These are phyloP conservation scores for Mrakia frigida DNA, from an alignment of 768 basidiomycete genomes.

Conservation along the genomic window DNA sequence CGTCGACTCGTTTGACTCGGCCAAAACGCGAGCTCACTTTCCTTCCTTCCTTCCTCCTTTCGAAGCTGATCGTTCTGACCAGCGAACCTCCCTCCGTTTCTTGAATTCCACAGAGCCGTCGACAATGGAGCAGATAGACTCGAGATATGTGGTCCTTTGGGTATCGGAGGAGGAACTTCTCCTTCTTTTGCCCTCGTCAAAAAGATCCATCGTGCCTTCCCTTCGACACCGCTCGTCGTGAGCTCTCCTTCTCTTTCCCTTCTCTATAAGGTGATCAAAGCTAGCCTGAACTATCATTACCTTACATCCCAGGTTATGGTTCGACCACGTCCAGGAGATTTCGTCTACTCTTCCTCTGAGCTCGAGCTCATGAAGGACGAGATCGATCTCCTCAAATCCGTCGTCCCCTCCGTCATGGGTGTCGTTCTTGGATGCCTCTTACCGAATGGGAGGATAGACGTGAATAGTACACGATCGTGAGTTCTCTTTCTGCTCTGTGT, in stretches of 20 bases:
- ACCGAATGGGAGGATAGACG: slow-evolving; percentile 48
- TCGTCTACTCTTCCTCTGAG: slow-evolving; percentile 64
- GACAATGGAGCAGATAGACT: slow-evolving; percentile 66
- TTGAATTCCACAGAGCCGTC: slow-evolving; percentile 53
- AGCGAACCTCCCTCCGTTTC: neutral
- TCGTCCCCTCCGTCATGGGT: slow-evolving; percentile 49
- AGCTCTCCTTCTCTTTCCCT: neutral
- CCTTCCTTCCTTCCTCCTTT: neutral
- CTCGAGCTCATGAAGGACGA: slow-evolving; percentile 70
- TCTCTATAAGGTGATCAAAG: too few species aligned
- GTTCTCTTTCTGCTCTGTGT: slow-evolving; percentile 32
- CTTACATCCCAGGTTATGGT: slow-evolving; percentile 56
- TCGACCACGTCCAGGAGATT: slow-evolving; percentile 72
- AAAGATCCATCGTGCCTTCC: neutral
- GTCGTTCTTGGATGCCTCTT: slow-evolving; percentile 35
- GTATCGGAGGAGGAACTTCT: slow-evolving; percentile 72
- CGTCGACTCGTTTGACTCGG: slow-evolving; percentile 70
- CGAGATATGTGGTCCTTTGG: slow-evolving; percentile 68
- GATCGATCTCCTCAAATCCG: slow-evolving; percentile 57
- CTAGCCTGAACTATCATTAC: too few species aligned
- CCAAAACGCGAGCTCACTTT: slow-evolving; percentile 48
- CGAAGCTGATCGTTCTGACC: neutral
- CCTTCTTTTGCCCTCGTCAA: slow-evolving; percentile 69
- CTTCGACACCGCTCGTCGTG: neutral
- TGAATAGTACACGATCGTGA: slow-evolving; percentile 56